Conservation (phyloP, 352 stramenopile genomes). For the Phytophthora constricta region DNA sequence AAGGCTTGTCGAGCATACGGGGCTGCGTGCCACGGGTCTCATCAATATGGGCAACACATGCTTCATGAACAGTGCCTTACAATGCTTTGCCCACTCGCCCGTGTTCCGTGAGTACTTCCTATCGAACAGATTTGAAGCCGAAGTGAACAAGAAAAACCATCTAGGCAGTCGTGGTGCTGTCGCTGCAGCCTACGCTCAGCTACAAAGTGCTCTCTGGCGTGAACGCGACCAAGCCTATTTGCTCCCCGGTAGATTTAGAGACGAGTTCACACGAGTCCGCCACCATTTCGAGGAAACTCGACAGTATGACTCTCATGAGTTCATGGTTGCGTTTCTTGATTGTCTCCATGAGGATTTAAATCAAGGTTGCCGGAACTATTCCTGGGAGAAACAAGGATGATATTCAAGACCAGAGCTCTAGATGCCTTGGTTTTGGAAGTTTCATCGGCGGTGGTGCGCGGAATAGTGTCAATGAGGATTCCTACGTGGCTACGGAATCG, state of each 20-base stretch:
- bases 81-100: slow-evolving; percentile 95
- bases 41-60: slow-evolving; percentile 90
- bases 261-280: slow-evolving; percentile 73
- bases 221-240: slow-evolving; percentile 59
- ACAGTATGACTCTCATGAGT: slow-evolving; percentile 97
- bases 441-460: slow-evolving; percentile 38
- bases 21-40: slow-evolving; percentile 66
- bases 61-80: slow-evolving; percentile 89
- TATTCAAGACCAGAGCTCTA: slow-evolving; percentile 38
- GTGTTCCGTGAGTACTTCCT: slow-evolving; percentile 96
- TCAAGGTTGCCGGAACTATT: slow-evolving; percentile 53
- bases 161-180: slow-evolving; percentile 93
- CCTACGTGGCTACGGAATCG: background rate
- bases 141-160: slow-evolving; percentile 96
- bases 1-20: slow-evolving; percentile 41
- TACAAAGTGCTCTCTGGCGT: slow-evolving; percentile 75
- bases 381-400: slow-evolving; percentile 16
- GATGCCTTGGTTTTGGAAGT: slow-evolving; percentile 36
- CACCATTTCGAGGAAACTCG: slow-evolving; percentile 74
- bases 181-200: slow-evolving; percentile 85
- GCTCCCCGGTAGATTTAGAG: slow-evolving; percentile 59
- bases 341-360: slow-evolving; percentile 99
- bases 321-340: slow-evolving; percentile 97
- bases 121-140: slow-evolving; percentile 84
- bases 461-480: slow-evolving; percentile 48